Evolutionary conservation across 805 yeast species (phyloP), one percentile per base, ranked within the genome.

Genomic region (Teunomyces panamensis): DNA sequence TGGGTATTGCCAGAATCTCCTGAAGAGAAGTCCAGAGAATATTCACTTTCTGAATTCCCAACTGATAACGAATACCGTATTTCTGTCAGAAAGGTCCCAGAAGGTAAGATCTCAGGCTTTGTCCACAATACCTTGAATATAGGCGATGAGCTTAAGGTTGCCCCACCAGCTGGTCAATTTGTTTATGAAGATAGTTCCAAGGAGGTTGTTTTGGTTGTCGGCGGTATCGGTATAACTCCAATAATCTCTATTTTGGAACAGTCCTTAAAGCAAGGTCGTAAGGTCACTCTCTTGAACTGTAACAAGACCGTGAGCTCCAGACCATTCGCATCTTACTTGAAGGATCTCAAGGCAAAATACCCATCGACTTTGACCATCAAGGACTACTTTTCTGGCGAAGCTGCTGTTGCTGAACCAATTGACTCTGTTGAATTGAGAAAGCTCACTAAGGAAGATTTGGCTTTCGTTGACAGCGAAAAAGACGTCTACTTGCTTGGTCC

Each of bases 141-240:
- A 14, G 85, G 85, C 26, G 82, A 77, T 50, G 54, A 47, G 7
- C 44, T 84, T 3, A 68, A 70, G 42, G 69, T 83, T 26, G 70
- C 81, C 45, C 80, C 87, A 4, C 90, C 90, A 30, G 69, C 73
- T 20, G 90, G 89, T 32, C 73, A 74, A 42, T 72, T 83, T 49
- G 58, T 64, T 3, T 70, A 68, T 49, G 67, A 69, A 28, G 52
- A 63, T 11, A 30, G 56, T 24, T 44, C 48, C 4, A 56, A 54
- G 11, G 59, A 56, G 33, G 69, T 65, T 17, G 53, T 75, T 1
- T 60, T 83, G 27, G 64, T 82, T 46, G 72, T 80, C 16, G 86
- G 83, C 42, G 90, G 89, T 45, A 80, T 82, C 47, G 89, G 89
- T 51, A 78, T 81, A 44, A 85, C 89, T 5, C 89, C 90, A 30